Base-by-base conservation (phyloP, 1,284 basidiomycete species). In the Pseudozyma thailandica region DNA sequence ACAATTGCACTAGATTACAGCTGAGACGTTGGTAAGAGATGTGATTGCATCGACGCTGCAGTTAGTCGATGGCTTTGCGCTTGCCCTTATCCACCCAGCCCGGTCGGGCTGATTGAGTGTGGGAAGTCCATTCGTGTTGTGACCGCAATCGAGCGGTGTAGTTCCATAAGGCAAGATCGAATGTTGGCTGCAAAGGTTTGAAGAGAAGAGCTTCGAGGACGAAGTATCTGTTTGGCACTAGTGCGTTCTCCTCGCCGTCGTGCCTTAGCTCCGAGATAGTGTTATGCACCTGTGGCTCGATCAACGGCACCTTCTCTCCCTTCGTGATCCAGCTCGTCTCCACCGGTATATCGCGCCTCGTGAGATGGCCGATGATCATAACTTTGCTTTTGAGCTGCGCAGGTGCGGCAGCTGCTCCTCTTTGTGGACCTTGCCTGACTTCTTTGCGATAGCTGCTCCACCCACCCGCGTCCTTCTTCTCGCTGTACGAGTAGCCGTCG, bases 341-440 rank as follows among this genome's bases (percentile, higher is more conserved):
- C 2, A 71, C 1, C 0, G 61, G 42, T 1, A n/a, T 4, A 1
- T 27, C 9, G 20, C 15, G 44, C 18, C 23, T 10, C 1, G 15
- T 25, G 4, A 68, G 50, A 20, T 64, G 48, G 1, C 70, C 70
- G 25, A 72, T 57, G 21, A 68, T 46, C 64, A 68, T 72, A 23
- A 56, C 1, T 6, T 37, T 50, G 4, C 30, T 18, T 9, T 69
- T 68, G 41, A 72, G 49, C 15, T 46, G 16, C 1, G 70, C 64
- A 0, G 60, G 54, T 1, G 50, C 47, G 18, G 37, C 4, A 15
- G 21, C 50, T 6, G 20, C 18, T 41, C 16, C 13, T 16, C 5
- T 27, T 18, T 25, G 18, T 8, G 20, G 8, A 10, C 39, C 39
- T 15, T 21, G 6, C 20, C 23, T 41, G 39, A 41, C 20, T 18